These are phyloP conservation scores for Colletotrichum sp. DNA, from an alignment of 2,329 filamentous ascomycete species.

Conservation along the genomic window DNA sequence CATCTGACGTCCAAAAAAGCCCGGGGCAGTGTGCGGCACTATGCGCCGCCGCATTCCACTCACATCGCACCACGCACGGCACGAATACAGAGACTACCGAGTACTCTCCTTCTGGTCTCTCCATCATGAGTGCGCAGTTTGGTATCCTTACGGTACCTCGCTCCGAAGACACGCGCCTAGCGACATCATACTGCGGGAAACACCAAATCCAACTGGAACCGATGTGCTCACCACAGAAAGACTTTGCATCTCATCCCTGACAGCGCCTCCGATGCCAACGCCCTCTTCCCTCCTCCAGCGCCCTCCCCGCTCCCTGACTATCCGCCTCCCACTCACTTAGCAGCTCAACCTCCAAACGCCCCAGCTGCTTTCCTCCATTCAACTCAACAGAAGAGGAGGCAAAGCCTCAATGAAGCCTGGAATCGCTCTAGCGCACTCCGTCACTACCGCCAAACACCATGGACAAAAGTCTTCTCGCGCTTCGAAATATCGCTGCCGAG, in stretches of 20 bases:
- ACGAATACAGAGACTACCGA: not conserved
- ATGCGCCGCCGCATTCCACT: not conserved
- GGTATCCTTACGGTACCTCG: not conserved
- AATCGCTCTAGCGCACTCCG: not conserved
- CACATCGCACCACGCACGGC: not conserved
- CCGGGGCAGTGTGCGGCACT: not conserved
- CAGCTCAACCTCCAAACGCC: not conserved
- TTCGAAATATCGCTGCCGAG: not conserved
- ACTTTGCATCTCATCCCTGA: not conserved
- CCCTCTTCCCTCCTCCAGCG: not conserved
- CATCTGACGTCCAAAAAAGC: constrained; percentile 5
- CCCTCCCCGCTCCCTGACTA: not conserved
- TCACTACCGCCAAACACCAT: not conserved
- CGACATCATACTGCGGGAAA: not conserved
- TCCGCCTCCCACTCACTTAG: not conserved
- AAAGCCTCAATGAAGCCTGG: not conserved
- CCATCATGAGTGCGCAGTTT: not conserved
- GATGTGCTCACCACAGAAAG: not conserved
- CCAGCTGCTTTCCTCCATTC: not conserved
- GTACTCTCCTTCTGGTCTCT: not conserved
- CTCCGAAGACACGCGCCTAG: not conserved
- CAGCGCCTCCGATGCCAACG: not conserved
- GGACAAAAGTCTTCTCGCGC: not conserved
- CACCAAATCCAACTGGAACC: not conserved
- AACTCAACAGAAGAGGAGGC: not conserved